Conservation (phyloP, 2,329 filamentous ascomycete species). For the Teratosphaeria zuluensis region DNA sequence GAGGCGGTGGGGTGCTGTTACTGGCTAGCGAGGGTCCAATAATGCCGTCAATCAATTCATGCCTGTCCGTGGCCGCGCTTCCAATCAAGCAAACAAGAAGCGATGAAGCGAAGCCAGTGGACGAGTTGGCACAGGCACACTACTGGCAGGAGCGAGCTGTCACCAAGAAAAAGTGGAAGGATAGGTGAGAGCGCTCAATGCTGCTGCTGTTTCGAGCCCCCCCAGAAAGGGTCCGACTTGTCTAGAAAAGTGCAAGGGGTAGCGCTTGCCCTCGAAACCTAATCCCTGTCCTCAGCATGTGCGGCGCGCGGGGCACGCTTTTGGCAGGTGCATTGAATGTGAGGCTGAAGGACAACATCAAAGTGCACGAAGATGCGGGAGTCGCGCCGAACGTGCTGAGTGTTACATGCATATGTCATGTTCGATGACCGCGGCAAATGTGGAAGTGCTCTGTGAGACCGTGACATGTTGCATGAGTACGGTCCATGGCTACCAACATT, state of each 20-base stretch:
- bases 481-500: not conserved
- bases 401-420: not conserved
- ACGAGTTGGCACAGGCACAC: not conserved
- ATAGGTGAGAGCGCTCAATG: not conserved
- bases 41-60: not conserved
- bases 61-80: not conserved
- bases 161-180: not conserved
- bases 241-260: not conserved
- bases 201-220: not conserved
- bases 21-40: not conserved
- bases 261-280: not conserved
- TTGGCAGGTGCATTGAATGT: not conserved
- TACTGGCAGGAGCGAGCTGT: not conserved
- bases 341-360: not conserved
- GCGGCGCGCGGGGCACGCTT: not conserved
- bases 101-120: not conserved
- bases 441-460: not conserved
- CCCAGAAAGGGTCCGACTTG: not conserved
- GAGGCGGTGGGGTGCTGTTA: slow-evolving; percentile 1
- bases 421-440: not conserved
- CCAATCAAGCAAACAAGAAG: not conserved
- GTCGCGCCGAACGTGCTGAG: not conserved
- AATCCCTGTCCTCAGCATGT: not conserved
- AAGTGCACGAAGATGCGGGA: not conserved
- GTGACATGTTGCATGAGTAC: not conserved